phyloP scores from a whole-genome alignment of 2,329 filamentous ascomycete species.

The Chrysoporthe puriensis region DNA sequence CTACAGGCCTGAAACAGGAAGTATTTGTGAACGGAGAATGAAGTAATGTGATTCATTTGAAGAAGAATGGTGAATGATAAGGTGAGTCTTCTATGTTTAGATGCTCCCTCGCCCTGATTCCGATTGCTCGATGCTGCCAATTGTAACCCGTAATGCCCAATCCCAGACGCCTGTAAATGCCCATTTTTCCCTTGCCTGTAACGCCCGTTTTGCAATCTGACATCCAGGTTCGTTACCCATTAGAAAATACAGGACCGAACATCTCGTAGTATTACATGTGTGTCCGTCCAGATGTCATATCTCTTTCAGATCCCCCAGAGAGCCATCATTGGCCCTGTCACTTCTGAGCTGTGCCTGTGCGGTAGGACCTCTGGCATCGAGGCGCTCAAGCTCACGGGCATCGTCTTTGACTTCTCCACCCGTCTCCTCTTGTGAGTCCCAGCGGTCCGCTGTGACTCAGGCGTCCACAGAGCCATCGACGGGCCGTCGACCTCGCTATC shows the following conservation, averaged over 20 bases:
- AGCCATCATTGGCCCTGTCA: slow-evolving; percentile 28
- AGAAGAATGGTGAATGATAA: background rate
- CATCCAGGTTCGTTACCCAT: background rate
- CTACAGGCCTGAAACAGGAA: background rate
- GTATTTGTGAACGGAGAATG: background rate
- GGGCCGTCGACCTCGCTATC: slow-evolving; percentile 27
- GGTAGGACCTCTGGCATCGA: slow-evolving; percentile 11
- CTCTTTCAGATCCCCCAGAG: slow-evolving; percentile 21
- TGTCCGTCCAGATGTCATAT: background rate
- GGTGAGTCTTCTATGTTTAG: background rate
- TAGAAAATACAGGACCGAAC: background rate
- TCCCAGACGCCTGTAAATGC: slow-evolving; percentile 8
- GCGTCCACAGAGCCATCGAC: slow-evolving; percentile 25
- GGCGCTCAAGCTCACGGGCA: background rate
- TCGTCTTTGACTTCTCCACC: background rate
- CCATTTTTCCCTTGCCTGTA: background rate
- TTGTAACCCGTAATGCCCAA: background rate
- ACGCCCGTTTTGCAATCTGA: background rate
- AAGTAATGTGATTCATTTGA: background rate
- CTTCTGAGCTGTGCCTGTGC: slow-evolving; percentile 16
- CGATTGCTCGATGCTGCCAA: too few species aligned
- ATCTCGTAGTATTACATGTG: background rate
- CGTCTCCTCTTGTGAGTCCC: slow-evolving; percentile 20
- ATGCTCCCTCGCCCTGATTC: background rate
- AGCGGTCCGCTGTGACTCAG: slow-evolving; percentile 9